phyloP scores from a whole-genome alignment of 257 asterid species.

The Mitragyna speciosa region DNA sequence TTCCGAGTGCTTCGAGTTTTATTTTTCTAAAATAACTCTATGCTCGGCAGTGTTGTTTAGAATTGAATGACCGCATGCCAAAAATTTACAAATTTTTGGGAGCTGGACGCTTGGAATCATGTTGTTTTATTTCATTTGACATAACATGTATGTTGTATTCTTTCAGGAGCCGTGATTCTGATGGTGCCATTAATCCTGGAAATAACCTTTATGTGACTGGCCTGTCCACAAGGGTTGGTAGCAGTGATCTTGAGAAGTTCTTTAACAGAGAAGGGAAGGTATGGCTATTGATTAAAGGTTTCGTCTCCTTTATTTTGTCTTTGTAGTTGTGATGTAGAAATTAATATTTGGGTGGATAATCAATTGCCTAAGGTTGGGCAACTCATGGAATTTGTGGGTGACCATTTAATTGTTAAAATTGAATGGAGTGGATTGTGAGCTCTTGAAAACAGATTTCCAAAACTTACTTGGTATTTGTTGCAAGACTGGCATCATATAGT shows the following conservation, averaged over 20 bases:
- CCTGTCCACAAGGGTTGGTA: conserved; percentile 38
- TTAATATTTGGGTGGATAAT: not conserved
- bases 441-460: not conserved
- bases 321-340: not conserved
- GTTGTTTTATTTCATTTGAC: not conserved
- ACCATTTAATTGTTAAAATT: too few relatives aligned
- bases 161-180: conserved; percentile 33
- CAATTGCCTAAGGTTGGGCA: too few relatives aligned
- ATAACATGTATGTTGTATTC: conserved; percentile 7
- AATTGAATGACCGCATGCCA: not conserved
- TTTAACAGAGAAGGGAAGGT: conserved; percentile 45
- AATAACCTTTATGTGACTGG: conserved; percentile 47
- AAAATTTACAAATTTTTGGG: not conserved
- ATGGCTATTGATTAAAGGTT: not conserved
- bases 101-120: not conserved
- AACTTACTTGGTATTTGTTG: not conserved
- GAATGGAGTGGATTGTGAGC: not conserved
- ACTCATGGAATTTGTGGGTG: not conserved
- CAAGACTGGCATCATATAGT: too few relatives aligned
- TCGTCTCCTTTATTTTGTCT: not conserved
- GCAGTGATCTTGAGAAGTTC: conserved; percentile 40
- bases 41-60: not conserved
- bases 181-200: conserved; percentile 36
- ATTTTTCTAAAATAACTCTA: not conserved
- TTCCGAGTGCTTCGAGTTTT: not conserved